These are phyloP conservation scores for Lathyrus tuberosus DNA, from an alignment of 306 rosid genomes.

Conservation along the genomic window DNA sequence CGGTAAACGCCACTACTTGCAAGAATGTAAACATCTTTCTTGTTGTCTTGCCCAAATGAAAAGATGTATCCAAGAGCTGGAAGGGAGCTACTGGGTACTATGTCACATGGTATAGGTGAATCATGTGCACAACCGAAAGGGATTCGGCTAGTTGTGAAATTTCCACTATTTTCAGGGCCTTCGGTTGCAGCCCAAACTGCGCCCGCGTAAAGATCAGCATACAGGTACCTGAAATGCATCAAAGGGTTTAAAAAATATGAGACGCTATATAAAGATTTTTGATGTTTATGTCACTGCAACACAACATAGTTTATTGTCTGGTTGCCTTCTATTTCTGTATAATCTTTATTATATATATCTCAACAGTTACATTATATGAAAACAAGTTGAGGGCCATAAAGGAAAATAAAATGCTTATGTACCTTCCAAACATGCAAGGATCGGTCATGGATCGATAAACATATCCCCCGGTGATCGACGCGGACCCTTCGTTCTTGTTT, in stretches of 20 bases:
- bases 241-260: neutral
- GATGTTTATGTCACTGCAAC: neutral
- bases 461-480: constrained; percentile 85
- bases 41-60: constrained; percentile 81
- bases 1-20: constrained; percentile 78
- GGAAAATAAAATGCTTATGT: constrained; percentile 15
- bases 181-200: constrained; percentile 71
- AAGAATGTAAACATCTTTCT: constrained; percentile 66
- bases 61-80: constrained; percentile 67
- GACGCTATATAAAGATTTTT: neutral
- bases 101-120: constrained; percentile 66
- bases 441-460: constrained; percentile 82
- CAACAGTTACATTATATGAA: constrained; percentile 9
- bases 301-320: no score
- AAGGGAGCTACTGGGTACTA: constrained; percentile 54
- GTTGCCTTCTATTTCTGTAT: no score
- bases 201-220: constrained; percentile 72
- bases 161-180: constrained; percentile 77
- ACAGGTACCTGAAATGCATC: constrained; percentile 62
- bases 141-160: constrained; percentile 52
- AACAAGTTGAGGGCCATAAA: neutral
- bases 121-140: constrained; percentile 70
- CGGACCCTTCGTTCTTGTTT: constrained; percentile 79
- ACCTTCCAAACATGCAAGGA: constrained; percentile 97
- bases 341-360: no score